These are phyloP conservation scores for Helicostylum pulchrum DNA, from an alignment of 192 early-diverging fungal genomes.

Conservation along the genomic window DNA sequence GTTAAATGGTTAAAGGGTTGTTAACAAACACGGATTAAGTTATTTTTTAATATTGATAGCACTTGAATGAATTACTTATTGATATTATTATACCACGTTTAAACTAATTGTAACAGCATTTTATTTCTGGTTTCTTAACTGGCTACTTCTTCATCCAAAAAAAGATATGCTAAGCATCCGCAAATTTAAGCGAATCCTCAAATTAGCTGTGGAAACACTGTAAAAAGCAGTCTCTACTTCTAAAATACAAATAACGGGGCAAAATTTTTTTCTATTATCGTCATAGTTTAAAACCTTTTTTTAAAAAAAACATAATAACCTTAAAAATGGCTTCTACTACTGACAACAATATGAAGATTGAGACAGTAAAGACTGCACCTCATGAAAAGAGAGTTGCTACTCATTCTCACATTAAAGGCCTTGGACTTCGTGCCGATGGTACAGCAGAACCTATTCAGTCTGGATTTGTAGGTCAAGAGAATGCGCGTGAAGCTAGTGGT, in stretches of 20 bases:
- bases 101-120: too few species aligned
- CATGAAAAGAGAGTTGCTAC: conserved; percentile 94
- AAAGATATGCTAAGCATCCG: too few species aligned
- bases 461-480: conserved; percentile 97
- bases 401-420: conserved; percentile 97
- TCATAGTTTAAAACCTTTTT: neutral
- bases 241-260: too few species aligned
- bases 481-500: conserved; percentile 93
- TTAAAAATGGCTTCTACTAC: conserved; percentile 1
- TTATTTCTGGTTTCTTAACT: too few species aligned
- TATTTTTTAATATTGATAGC: too few species aligned
- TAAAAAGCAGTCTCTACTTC: conserved; percentile 3
- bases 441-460: conserved; percentile 80
- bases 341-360: conserved; percentile 74
- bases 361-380: conserved; percentile 84
- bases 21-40: too few species aligned
- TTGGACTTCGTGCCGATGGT: conserved; percentile 87
- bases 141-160: too few species aligned
- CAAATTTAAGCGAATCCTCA: too few species aligned
- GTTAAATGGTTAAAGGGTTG: too few species aligned
- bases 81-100: too few species aligned
- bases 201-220: too few species aligned
- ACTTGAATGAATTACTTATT: too few species aligned
- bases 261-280: conserved; percentile 3
- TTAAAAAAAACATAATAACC: neutral